phyloP scores from a whole-genome alignment of 73 alveolate genomes.

The Paramecium caudatum region DNA sequence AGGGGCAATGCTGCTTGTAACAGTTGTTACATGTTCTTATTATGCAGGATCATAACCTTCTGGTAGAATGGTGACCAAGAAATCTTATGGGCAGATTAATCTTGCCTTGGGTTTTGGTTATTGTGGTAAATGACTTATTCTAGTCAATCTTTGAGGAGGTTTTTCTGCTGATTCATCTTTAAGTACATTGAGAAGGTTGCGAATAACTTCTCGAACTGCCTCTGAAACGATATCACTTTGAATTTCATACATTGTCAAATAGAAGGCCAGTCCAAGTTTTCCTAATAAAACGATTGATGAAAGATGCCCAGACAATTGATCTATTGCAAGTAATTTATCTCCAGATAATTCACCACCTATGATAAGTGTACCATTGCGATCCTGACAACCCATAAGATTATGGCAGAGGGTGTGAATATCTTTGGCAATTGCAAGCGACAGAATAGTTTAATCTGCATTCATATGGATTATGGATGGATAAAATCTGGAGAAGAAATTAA shows the following conservation, averaged over 20 bases:
- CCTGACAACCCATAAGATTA: conserved; percentile 50
- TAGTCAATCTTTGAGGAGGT: conserved; percentile 68
- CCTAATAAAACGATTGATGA: conserved; percentile 54
- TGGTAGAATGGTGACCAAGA: conserved; percentile 28
- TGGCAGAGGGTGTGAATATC: conserved; percentile 49
- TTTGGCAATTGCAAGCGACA: conserved; percentile 34
- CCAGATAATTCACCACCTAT: conserved; percentile 68
- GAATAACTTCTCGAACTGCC: conserved; percentile 62
- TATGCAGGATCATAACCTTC: conserved; percentile 59
- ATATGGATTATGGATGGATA: conserved; percentile 57
- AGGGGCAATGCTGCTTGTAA: neutral
- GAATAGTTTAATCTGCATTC: conserved; percentile 62
- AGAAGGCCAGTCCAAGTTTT: conserved; percentile 63
- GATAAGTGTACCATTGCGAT: conserved; percentile 61
- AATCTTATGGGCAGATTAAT: conserved; percentile 67
- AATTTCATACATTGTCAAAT: conserved; percentile 60
- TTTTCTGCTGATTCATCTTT: conserved; percentile 62
- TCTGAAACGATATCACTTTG: conserved; percentile 37
- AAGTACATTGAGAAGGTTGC: neutral
- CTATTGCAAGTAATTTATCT: conserved; percentile 71
- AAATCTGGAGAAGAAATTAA: conserved; percentile 71
- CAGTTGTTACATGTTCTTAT: conserved; percentile 47
- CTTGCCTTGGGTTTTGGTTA: conserved; percentile 61
- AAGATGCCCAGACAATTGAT: conserved; percentile 64
- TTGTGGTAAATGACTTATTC: conserved; percentile 47